Conservation (phyloP, 495 filamentous ascomycete species). For the Neurospora intermedia region DNA sequence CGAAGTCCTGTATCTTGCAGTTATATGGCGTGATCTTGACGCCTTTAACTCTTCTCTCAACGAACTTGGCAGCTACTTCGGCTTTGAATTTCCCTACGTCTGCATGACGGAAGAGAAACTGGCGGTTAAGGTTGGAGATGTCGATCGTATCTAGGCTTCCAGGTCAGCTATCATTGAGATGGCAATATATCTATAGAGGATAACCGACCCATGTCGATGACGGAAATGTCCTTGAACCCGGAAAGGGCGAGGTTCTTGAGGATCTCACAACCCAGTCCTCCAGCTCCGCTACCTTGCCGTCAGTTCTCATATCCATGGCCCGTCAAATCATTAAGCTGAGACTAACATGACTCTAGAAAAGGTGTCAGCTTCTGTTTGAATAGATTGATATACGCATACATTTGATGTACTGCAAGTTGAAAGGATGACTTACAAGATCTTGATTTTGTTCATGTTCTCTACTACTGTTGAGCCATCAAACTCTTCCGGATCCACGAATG, state of each 20-base stretch:
- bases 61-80: constrained; percentile 82
- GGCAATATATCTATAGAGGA: not conserved
- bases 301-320: constrained; percentile 32
- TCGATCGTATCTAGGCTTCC: constrained; percentile 67
- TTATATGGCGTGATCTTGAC: constrained; percentile 90
- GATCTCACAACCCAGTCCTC: constrained; percentile 93
- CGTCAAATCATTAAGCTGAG: not conserved
- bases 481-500: constrained; percentile 64
- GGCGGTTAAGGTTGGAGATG: constrained; percentile 94
- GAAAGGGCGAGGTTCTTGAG: constrained; percentile 93
- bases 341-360: constrained; percentile 18
- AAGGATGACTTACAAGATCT: constrained; percentile 15
- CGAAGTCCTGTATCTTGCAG: constrained; percentile 93
- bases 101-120: constrained; percentile 87
- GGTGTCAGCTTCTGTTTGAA: not conserved
- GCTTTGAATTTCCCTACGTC: constrained; percentile 95
- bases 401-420: not conserved
- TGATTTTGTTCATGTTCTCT: constrained; percentile 43
- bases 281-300: constrained; percentile 50
- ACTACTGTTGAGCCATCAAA: constrained; percentile 52
- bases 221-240: constrained; percentile 93
- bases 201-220: constrained; percentile 78
- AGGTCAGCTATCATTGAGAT: not conserved
- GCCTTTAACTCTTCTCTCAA: constrained; percentile 76
- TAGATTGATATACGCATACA: not conserved